Percentiles rank a stretch among this genome's conserved stretches.
Conservation (phyloP, 140 eudicot species). For the Cichorium intybus region DNA sequence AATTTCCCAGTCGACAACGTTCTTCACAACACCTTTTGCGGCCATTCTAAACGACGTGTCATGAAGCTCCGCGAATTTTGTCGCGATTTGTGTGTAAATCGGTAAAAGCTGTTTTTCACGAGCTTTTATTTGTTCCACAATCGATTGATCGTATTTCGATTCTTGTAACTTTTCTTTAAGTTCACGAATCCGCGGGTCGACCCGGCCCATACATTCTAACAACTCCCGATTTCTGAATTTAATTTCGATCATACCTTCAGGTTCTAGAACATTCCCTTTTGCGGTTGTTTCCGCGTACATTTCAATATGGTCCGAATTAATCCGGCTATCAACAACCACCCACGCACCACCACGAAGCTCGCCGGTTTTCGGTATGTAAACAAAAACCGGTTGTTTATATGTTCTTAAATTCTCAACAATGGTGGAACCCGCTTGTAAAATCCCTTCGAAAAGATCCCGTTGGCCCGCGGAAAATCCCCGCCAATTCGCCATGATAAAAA, state of each 20-base stretch:
- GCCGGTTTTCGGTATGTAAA: constrained; percentile 88
- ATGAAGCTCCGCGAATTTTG: constrained; percentile 90
- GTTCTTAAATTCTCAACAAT: constrained; percentile 95
- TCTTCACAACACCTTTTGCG: constrained; percentile 68
- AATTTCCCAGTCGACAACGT: constrained; percentile 71
- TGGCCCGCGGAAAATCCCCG: constrained; percentile 98
- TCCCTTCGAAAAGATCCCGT: constrained; percentile 98
- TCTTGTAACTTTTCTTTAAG: constrained; percentile 55
- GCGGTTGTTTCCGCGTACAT: constrained; percentile 96
- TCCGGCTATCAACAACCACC: constrained; percentile 95
- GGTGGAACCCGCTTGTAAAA: constrained; percentile 95
- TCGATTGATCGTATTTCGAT: constrained; percentile 37
- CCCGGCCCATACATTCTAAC: constrained; percentile 79
- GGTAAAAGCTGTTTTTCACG: constrained; percentile 94
- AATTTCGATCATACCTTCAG: constrained; percentile 95
- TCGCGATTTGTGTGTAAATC: constrained; percentile 91
- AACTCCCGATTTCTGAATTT: constrained; percentile 74
- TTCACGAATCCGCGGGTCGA: constrained; percentile 59
- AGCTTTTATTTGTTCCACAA: constrained; percentile 59
- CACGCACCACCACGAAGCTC: constrained; percentile 99
- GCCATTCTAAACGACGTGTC: constrained; percentile 95
- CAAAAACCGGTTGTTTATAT: constrained; percentile 85
- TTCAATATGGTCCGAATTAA: constrained; percentile 85
- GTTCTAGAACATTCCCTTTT: constrained; percentile 94
- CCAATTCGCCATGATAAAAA: constrained; percentile 97